Conservation (phyloP, 1,284 basidiomycete species). For the Pseudozyma hubeiensis region DNA sequence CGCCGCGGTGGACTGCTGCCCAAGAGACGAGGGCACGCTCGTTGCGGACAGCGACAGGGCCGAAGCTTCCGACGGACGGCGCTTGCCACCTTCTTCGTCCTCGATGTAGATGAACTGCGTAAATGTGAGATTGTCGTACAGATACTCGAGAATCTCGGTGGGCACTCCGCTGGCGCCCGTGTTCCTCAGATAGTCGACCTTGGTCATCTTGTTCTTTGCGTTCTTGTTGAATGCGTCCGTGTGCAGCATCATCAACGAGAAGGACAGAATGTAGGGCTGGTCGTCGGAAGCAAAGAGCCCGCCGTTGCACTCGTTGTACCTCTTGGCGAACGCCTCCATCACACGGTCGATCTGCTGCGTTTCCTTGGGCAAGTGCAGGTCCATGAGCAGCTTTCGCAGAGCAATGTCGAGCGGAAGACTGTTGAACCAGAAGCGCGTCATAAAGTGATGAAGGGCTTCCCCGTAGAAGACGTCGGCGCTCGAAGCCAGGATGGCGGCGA, state of each 20-base stretch:
- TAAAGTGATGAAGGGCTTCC: constrained; percentile 78
- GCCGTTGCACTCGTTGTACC: constrained; percentile 87
- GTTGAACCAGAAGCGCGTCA: constrained; percentile 83
- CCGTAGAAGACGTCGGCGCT: constrained; percentile 81
- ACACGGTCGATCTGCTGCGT: constrained; percentile 99
- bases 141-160: constrained; percentile 88
- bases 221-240: constrained; percentile 98
- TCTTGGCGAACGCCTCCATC: constrained; percentile 90
- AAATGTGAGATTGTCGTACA: constrained; percentile 96
- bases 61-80: constrained; percentile 36
- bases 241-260: constrained; percentile 98
- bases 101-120: constrained; percentile 93
- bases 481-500: constrained; percentile 57
- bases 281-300: constrained; percentile 78
- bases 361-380: constrained; percentile 89
- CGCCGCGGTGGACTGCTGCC: constrained; percentile 11
- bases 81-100: constrained; percentile 71
- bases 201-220: constrained; percentile 93
- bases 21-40: constrained; percentile 19
- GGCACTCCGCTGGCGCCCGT: constrained; percentile 79
- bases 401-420: constrained; percentile 90
- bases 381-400: constrained; percentile 88
- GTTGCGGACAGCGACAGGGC: constrained; percentile 8
- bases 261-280: constrained; percentile 94
- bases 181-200: constrained; percentile 60